Evolutionary conservation across 345 rosid species (phyloP).

Genomic region (Hypericum androsaemum): DNA sequence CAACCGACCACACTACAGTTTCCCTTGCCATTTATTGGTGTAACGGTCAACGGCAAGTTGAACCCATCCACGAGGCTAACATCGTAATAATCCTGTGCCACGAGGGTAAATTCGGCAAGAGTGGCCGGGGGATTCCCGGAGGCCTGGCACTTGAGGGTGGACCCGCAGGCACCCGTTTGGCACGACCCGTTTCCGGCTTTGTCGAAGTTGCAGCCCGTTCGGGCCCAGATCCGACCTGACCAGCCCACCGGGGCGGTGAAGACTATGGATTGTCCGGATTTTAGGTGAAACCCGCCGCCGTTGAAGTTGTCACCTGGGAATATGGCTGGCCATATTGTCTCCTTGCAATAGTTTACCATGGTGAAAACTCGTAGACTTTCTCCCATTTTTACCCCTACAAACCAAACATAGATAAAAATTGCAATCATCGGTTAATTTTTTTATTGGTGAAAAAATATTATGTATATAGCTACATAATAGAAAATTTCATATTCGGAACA

Average conservation of each 20-base stretch:
- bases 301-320: constrained; percentile 4
- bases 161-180: not conserved
- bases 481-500: no score
- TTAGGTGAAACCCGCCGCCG: constrained; percentile 3
- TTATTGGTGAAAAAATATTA: no score
- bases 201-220: constrained; percentile 5
- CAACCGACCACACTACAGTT: constrained; percentile 2
- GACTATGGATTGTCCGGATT: not conserved
- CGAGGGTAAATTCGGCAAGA: constrained; percentile 3
- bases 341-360: constrained; percentile 11
- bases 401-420: not conserved
- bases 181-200: not conserved
- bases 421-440: no score
- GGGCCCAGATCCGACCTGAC: constrained; percentile 2
- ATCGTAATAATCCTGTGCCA: not conserved
- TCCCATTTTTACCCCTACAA: constrained; percentile 23
- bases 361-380: constrained; percentile 43
- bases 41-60: not conserved
- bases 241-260: constrained; percentile 6
- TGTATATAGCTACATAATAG: no score
- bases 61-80: constrained; percentile 4
- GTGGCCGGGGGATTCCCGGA: not conserved
- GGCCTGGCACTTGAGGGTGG: not conserved
- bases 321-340: not conserved
- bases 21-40: not conserved